Conservation (phyloP, 768 basidiomycete species). For the Paxillus ammoniavirescens region DNA sequence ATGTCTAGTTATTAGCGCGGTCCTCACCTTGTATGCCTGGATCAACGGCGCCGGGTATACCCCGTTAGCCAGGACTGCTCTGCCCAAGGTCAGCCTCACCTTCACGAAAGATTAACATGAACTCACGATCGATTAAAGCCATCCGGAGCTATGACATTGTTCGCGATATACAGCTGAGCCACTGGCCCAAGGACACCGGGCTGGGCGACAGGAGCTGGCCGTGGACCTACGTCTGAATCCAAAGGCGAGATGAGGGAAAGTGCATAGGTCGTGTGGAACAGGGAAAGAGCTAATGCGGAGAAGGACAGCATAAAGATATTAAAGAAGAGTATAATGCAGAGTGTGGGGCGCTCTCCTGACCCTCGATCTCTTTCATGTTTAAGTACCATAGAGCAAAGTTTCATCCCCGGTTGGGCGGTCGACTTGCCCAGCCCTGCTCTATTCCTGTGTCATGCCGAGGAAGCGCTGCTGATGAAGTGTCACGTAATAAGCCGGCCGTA, state of each 20-base stretch:
- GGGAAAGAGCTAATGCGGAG: slow-evolving; percentile 4
- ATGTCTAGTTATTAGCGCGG: no score
- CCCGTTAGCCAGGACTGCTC: slow-evolving; percentile 43
- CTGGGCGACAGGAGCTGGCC: background rate
- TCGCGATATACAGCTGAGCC: slow-evolving; percentile 33
- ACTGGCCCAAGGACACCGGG: slow-evolving; percentile 17
- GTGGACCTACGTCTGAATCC: background rate
- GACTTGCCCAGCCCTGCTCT: no score
- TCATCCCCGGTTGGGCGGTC: no score
- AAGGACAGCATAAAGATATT: slow-evolving; percentile 6
- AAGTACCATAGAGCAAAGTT: no score
- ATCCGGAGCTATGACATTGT: slow-evolving; percentile 45
- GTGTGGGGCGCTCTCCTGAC: background rate
- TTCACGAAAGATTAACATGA: background rate
- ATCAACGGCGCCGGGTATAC: slow-evolving; percentile 49
- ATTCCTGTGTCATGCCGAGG: no score
- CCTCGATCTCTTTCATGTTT: no score
- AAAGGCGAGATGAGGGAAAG: background rate
- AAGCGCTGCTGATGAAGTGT: no score
- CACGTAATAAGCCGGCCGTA: no score
- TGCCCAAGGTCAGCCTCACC: slow-evolving; percentile 9
- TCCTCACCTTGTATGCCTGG: slow-evolving; percentile 32
- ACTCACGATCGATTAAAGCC: slow-evolving; percentile 42
- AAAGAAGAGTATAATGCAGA: background rate
- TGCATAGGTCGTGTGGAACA: slow-evolving; percentile 8